Evolutionary conservation across 768 basidiomycete genomes (phyloP).

Genomic region (Cystobasidium ongulense): DNA sequence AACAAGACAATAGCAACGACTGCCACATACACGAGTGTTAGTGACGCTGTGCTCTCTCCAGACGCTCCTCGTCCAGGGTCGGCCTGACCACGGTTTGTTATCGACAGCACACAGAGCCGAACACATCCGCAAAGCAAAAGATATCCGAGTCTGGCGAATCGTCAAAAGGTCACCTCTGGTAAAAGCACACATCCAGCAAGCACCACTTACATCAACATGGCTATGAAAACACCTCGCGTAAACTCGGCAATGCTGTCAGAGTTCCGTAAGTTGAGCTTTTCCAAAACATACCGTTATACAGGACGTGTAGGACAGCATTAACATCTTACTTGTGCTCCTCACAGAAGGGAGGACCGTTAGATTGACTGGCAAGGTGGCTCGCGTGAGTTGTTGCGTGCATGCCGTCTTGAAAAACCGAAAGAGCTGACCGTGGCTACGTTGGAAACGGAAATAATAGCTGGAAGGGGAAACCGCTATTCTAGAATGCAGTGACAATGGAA

Average conservation of each 20-base stretch:
- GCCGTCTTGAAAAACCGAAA: too few relatives aligned
- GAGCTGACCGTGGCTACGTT: not conserved
- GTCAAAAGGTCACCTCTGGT: not conserved
- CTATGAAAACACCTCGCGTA: constrained; percentile 22
- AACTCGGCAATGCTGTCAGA: constrained; percentile 26
- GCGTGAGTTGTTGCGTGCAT: not conserved
- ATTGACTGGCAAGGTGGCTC: constrained; percentile 21
- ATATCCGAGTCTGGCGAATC: too few relatives aligned
- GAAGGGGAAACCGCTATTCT: constrained; percentile 20
- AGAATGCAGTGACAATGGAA: constrained; percentile 20
- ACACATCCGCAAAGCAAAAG: too few relatives aligned
- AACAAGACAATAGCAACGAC: too few relatives aligned
- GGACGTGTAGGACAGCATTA: not conserved
- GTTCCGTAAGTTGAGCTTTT: constrained; percentile 5
- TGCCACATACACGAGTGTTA: too few relatives aligned
- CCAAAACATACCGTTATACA: too few relatives aligned
- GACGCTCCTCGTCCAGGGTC: too few relatives aligned
- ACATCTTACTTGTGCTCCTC: not conserved
- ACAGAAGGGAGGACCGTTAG: constrained; percentile 16
- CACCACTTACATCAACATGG: not conserved
- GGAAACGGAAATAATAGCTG: not conserved
- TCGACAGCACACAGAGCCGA: too few relatives aligned
- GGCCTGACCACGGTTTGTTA: too few relatives aligned
- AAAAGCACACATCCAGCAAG: not conserved
- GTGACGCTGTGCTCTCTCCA: too few relatives aligned